A percentile compares a stretch with the other conserved stretches of the same genome.
These are phyloP conservation scores for Pseudozyma sp. DNA, from an alignment of 1,284 basidiomycete genomes.

Conservation along the genomic window DNA sequence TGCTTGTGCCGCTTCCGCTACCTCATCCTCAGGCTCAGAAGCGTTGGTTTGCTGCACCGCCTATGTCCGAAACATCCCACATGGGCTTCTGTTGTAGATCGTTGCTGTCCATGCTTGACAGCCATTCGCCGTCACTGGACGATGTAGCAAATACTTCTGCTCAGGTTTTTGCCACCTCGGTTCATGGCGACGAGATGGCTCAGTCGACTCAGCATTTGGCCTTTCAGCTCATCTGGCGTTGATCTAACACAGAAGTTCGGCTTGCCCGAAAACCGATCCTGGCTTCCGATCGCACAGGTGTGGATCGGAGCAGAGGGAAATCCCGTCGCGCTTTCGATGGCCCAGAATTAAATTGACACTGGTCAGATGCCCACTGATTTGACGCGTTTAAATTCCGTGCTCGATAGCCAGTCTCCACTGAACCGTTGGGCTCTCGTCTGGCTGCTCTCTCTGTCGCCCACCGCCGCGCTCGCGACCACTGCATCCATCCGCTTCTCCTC, in stretches of 20 bases:
- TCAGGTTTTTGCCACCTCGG: conserved; percentile 3
- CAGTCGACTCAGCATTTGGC: neutral
- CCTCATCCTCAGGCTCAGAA: neutral
- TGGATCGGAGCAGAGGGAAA: conserved; percentile 11
- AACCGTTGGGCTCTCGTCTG: neutral
- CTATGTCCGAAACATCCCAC: conserved; percentile 36
- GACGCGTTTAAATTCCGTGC: conserved; percentile 9
- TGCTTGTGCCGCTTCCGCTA: neutral
- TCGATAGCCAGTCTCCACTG: neutral
- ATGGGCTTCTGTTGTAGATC: conserved; percentile 11
- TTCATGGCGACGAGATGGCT: conserved; percentile 13
- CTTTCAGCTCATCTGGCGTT: neutral
- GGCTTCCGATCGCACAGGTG: conserved; percentile 1
- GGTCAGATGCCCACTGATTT: conserved; percentile 4
- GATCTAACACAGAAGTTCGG: conserved; percentile 6
- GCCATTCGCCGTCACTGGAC: conserved; percentile 6
- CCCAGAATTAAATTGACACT: conserved; percentile 2
- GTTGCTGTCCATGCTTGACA: conserved; percentile 15
- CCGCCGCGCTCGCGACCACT: conserved; percentile 11
- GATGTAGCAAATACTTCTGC: neutral
- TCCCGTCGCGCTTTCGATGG: conserved; percentile 7
- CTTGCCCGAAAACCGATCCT: neutral
- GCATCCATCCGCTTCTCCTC: conserved; percentile 40
- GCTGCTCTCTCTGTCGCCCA: neutral
- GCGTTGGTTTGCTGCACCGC: conserved; percentile 11